These are phyloP conservation scores for Suillus lakei DNA, from an alignment of 768 basidiomycete genomes.

Conservation along the genomic window DNA sequence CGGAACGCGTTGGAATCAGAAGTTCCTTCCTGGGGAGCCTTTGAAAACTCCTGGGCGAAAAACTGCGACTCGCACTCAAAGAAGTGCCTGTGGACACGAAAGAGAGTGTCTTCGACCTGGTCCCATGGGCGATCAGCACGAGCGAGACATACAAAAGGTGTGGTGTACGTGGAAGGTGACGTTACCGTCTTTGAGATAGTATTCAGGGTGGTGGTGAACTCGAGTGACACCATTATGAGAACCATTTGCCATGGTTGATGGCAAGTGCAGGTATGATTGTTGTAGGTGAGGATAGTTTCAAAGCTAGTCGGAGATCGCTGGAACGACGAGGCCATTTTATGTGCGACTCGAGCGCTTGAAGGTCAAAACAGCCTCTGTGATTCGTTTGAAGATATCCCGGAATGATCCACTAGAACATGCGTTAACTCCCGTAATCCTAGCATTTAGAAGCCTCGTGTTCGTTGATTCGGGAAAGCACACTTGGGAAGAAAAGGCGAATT, in stretches of 20 bases:
- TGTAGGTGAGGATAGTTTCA: background rate
- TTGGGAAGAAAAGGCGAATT: background rate
- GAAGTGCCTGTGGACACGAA: background rate
- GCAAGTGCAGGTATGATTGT: background rate
- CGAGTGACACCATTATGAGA: background rate
- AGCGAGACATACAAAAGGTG: background rate
- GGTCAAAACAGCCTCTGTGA: background rate
- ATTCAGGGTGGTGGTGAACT: background rate
- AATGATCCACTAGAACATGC: background rate
- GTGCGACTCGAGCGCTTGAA: background rate
- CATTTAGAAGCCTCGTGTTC: background rate
- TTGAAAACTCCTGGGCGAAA: conserved; percentile 32
- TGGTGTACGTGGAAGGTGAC: background rate
- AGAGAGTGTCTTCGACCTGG: background rate
- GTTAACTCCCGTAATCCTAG: background rate
- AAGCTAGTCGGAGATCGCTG: background rate
- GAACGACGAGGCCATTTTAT: background rate
- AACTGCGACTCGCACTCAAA: conserved; percentile 40
- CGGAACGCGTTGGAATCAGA: conserved; percentile 11
- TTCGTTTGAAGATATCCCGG: background rate
- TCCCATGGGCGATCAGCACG: background rate
- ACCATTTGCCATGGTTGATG: background rate
- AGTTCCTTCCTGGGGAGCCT: background rate
- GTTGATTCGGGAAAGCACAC: background rate
- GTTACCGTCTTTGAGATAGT: background rate